Base-by-base conservation (phyloP, 495 filamentous ascomycete species). In the Collariella sp. region DNA sequence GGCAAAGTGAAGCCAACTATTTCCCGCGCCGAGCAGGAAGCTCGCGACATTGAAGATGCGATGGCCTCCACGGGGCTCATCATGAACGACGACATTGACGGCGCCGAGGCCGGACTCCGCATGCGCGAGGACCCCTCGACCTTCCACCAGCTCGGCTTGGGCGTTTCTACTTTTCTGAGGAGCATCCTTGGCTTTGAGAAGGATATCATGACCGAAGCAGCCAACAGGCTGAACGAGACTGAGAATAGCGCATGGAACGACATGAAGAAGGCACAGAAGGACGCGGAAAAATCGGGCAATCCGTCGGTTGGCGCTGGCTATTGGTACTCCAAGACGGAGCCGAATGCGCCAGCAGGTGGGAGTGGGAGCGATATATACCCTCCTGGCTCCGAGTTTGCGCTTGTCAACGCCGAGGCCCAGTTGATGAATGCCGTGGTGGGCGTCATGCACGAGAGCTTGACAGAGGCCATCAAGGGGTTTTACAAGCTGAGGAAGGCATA, bases 401-500 rank as follows among this genome's bases (percentile, higher is more conserved):
- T 97, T 4, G 64, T 76, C 13, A 60, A 85, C 62, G 86, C 88
- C 11, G 82, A 95, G 72, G 79, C 87, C 2, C 87, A 95, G 60
- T 70, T 98, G 47, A 95, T 96, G 86, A 79, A 78, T 61, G 94
- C 93, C 7, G 85, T 98, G 15, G 80, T 96, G 5, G 88, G 80
- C 1, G 86, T 97, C 9, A 73, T 96, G 59, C 94, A 91, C 55
- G 93, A 97, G 68, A 96, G 88, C 61, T 71, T 97, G 58, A 93
- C 91, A 0, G 93, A 97, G 60, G 89, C 83, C 42, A 79, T 98
- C 63, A 87, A 84, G 67, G 88, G 88, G 1, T 96, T 97, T 59
- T 96, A 96, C 66, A 93, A 91, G 66, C 66, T 98, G 64, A 77
- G 94, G 56, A 96, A 91, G 61, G 93, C 93, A 6, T 97, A 86